Base-by-base conservation (phyloP, 805 yeast genomes). In the Tetrapisispora nanseiensis region DNA sequence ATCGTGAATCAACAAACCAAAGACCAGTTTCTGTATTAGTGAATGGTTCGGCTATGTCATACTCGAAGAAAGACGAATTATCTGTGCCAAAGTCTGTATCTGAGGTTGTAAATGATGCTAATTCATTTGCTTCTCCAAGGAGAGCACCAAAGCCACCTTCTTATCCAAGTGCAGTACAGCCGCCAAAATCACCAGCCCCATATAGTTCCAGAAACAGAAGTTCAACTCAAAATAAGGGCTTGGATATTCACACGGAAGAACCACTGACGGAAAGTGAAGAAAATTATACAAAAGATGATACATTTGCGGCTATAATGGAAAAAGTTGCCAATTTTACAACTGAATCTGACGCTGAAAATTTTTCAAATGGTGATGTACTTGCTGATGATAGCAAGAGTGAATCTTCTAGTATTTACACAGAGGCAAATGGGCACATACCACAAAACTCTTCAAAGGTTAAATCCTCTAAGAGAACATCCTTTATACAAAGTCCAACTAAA, bases 121-220 rank as follows among this genome's bases (percentile, higher is more conserved):
- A 44, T 19, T 15, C 43, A 16, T 80, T 80, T 54, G 62, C 69
- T 26, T 80, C 86, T 0, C 86, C 86, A n/a, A 69, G 86, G 56
- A 76, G 66, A 51, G 84, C 86, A 0, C 87, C 87, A 2, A 71
- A 71, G 41, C 86, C 86, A 1, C 86, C 86, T 3, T 52, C 69
- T 1, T 62, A 58, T 26, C 67, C 70, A 33, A 63, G 69, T 22
- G 71, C 72, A 4, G 63, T 66, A 8, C 64, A 61, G 41, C 56
- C 65, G 18, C 61, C 61, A 22, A 40, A 23, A 40, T 40, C 43
- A n/a, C 43, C 43, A 29, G 31, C 32, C 4, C 39, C 39, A 7
- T 28, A 33, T 21, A 33, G 23, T 9, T 24, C 23, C 6, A 15
- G 12, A 23, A 20, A 13, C 10, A 21, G n/a, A 5, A 12, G n/a